These are phyloP conservation scores for Symbiodinium pilosum DNA, from an alignment of 73 alveolate species.

Conservation along the genomic window DNA sequence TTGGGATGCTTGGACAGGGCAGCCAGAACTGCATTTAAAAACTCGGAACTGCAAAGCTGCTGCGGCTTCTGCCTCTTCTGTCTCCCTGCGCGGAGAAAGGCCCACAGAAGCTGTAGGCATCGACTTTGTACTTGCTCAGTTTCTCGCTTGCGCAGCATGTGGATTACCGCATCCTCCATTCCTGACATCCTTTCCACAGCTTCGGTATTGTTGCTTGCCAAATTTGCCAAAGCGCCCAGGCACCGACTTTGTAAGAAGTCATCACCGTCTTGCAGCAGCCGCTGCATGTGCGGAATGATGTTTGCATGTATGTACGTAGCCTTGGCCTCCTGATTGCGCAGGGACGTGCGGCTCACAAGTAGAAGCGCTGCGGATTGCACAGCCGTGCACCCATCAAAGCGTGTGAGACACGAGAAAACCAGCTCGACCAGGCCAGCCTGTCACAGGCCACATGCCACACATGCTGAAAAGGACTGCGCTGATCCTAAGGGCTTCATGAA, in stretches of 20 bases:
- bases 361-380: constrained; percentile 38
- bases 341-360: constrained; percentile 35
- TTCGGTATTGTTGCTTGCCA: constrained; percentile 39
- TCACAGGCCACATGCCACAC: background rate
- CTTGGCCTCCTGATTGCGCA: constrained; percentile 22
- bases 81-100: background rate
- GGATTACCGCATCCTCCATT: constrained; percentile 16
- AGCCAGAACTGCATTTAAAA: constrained; percentile 21
- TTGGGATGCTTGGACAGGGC: background rate
- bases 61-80: background rate
- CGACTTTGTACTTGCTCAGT: constrained; percentile 23
- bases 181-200: constrained; percentile 14
- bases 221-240: constrained; percentile 35
- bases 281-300: constrained; percentile 23
- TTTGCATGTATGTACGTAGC: constrained; percentile 11
- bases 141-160: background rate
- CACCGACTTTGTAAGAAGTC: constrained; percentile 16
- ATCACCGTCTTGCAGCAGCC: background rate
- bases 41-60: background rate
- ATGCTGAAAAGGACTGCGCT: background rate
- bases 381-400: background rate
- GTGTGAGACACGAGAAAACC: constrained; percentile 10
- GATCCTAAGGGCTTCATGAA: background rate
- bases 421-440: constrained; percentile 52
- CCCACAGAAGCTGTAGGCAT: constrained; percentile 65